These are phyloP conservation scores for Massariosphaeria phaeospora DNA, from an alignment of 495 filamentous ascomycete species.

Conservation along the genomic window DNA sequence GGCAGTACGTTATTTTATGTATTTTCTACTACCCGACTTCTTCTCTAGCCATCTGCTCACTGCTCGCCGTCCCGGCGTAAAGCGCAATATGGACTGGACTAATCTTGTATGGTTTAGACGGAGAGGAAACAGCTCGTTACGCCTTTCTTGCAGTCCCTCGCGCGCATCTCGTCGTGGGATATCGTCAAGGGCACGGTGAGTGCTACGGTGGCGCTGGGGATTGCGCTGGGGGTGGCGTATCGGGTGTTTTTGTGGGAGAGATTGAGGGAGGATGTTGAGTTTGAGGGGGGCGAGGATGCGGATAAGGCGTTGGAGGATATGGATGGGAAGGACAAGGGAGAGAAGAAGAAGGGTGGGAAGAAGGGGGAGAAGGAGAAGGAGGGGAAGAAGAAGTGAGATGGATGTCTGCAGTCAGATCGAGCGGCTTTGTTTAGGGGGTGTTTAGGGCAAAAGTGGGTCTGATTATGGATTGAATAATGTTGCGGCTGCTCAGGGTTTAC, in stretches of 20 bases:
- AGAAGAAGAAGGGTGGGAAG: background rate
- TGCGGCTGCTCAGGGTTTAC: too few relatives aligned
- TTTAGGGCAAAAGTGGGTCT: too few relatives aligned
- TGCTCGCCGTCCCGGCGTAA: too few relatives aligned
- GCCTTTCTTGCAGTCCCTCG: conserved; percentile 29
- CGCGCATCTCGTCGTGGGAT: background rate
- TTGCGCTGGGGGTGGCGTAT: background rate
- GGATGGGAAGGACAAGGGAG: background rate
- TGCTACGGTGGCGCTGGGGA: background rate
- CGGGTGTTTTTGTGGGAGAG: background rate
- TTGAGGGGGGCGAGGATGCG: background rate
- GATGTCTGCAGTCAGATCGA: too few relatives aligned
- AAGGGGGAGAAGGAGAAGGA: conserved; percentile 6
- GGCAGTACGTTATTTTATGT: too few relatives aligned
- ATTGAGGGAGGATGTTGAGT: background rate
- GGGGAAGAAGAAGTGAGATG: conserved; percentile 3
- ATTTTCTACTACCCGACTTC: too few relatives aligned
- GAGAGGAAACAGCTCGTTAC: conserved; percentile 33
- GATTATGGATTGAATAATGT: too few relatives aligned
- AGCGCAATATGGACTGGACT: too few relatives aligned
- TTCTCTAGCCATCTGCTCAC: too few relatives aligned
- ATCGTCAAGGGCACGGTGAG: background rate
- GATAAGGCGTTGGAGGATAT: background rate
- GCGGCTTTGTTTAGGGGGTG: too few relatives aligned
- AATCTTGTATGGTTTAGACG: too few relatives aligned